A percentile compares a stretch with the other conserved stretches of the same genome.
Conservation (phyloP, 345 rosid genomes). For the Eucalyptus sideroxylon region DNA sequence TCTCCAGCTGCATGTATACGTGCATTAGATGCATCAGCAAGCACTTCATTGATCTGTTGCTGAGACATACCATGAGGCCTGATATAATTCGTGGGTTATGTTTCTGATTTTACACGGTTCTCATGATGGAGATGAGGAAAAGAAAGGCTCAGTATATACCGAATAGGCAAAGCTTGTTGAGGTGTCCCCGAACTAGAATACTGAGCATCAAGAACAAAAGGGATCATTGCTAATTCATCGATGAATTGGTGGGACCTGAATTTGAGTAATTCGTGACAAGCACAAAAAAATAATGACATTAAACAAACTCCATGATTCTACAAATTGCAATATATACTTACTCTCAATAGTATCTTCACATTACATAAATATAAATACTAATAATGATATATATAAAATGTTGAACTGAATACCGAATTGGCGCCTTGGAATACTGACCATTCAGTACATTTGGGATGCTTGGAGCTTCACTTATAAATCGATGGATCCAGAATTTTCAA, state of each 20-base stretch:
- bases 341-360: neutral
- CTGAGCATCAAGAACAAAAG: neutral
- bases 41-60: neutral
- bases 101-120: neutral
- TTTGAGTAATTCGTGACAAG: neutral
- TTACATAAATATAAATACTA: neutral
- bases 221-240: neutral
- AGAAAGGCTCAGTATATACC: neutral
- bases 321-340: neutral
- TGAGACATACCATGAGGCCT: neutral
- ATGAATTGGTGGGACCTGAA: neutral
- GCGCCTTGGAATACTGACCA: neutral
- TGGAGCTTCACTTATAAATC: neutral
- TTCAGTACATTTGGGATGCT: neutral
- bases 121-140: neutral
- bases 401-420: neutral
- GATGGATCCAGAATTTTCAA: neutral
- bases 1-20: neutral
- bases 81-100: neutral
- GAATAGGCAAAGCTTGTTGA: neutral
- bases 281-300: neutral
- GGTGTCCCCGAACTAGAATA: neutral
- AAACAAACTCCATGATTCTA: neutral
- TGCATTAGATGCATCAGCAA: neutral
- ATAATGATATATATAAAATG: neutral